A percentile compares a stretch with the other conserved stretches of the same genome.
Evolutionary conservation across 2,329 filamentous ascomycete genomes (phyloP).

Genomic region (Ophiosphaerella korrae): DNA sequence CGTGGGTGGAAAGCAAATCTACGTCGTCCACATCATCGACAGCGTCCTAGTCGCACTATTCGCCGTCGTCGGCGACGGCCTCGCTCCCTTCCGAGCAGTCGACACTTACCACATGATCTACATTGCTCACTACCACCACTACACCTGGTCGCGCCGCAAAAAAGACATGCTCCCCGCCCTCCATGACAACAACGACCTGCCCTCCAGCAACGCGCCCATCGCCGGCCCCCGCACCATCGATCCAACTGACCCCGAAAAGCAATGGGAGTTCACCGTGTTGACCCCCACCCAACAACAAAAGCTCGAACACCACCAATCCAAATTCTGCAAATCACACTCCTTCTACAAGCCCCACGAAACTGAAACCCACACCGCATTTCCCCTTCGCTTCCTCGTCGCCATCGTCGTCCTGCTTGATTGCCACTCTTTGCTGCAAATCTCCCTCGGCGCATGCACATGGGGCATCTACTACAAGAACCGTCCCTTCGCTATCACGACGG

Average conservation of each 20-base stretch:
- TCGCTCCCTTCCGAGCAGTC: constrained; percentile 73
- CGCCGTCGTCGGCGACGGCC: constrained; percentile 65
- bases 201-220: constrained; percentile 52
- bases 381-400: constrained; percentile 72
- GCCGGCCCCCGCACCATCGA: constrained; percentile 46
- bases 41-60: constrained; percentile 67
- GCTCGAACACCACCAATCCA: constrained; percentile 76
- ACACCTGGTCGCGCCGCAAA: constrained; percentile 69
- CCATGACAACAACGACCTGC: constrained; percentile 72
- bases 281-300: constrained; percentile 68
- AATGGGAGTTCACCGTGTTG: constrained; percentile 65
- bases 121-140: constrained; percentile 72
- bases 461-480: constrained; percentile 73
- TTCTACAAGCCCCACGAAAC: constrained; percentile 92
- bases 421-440: constrained; percentile 80
- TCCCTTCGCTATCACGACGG: constrained; percentile 74
- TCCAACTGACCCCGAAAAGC: constrained; percentile 41
- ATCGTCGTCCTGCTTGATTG: constrained; percentile 80
- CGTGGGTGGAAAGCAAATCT: constrained; percentile 73
- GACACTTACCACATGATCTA: constrained; percentile 90
- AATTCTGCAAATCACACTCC: constrained; percentile 81
- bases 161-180: constrained; percentile 66
- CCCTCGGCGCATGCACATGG: constrained; percentile 79
- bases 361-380: constrained; percentile 78
- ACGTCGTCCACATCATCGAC: constrained; percentile 60